A percentile compares a stretch with the other conserved stretches of the same genome.
phyloP scores from a whole-genome alignment of 176 grass and related monocot species.

The Microstegium vimineum region DNA sequence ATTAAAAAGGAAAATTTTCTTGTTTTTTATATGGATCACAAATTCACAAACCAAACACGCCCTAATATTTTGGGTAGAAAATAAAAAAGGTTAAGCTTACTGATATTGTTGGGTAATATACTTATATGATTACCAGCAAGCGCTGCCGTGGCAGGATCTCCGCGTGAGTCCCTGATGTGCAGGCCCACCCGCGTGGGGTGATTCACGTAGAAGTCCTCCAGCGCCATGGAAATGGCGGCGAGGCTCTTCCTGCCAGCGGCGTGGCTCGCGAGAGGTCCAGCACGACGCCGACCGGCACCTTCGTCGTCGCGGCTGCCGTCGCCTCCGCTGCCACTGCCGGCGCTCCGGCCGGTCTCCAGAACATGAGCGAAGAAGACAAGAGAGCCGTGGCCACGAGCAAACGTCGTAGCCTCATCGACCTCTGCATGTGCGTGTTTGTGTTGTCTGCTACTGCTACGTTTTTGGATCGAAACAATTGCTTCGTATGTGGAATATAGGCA shows the following conservation, averaged over 20 bases:
- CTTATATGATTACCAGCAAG: conserved; percentile 4
- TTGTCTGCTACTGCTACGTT: too few relatives aligned
- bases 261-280: not conserved
- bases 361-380: not conserved
- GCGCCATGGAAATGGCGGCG: conserved; percentile 24
- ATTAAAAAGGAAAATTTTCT: not conserved
- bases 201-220: conserved; percentile 35
- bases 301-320: not conserved
- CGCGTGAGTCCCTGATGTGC: conserved; percentile 19
- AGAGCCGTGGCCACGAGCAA: not conserved
- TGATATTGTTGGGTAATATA: too few relatives aligned
- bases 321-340: too few relatives aligned
- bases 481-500: too few relatives aligned
- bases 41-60: not conserved
- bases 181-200: conserved; percentile 22
- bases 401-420: not conserved
- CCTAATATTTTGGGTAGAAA: not conserved
- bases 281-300: conserved; percentile 32
- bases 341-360: not conserved
- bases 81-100: too few relatives aligned
- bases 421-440: not conserved
- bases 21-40: not conserved
- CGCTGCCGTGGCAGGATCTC: not conserved
- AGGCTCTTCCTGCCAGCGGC: not conserved
- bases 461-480: too few relatives aligned